Base-by-base conservation (phyloP, 768 basidiomycete genomes). In the Suillus occidentalis region DNA sequence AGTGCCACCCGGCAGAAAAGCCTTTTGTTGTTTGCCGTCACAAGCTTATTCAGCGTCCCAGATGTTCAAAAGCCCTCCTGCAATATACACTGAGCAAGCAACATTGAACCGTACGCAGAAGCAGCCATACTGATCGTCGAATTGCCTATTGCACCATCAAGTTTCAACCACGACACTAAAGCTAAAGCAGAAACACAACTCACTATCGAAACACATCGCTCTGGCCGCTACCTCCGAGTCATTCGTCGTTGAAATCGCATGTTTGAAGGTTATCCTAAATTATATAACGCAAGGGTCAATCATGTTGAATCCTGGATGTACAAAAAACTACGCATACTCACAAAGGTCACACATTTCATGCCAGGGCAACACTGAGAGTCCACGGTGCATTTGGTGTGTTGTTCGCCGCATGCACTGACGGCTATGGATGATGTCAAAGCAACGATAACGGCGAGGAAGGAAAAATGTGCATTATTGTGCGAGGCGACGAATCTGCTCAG, bases 201-300 rank as follows among this genome's bases (percentile, higher is more conserved):
- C 47, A 49, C 22, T 25, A 2, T 14, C 6, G 6, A 13, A 13
- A 25, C 6, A 6, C 47, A 13, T 13, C 25, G 13, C 22, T 25
- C 47, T 14, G 22, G 13, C 47, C 2, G n/a, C 47, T 22, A 13
- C n/a, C 20, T n/a, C n/a, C n/a, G n/a, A n/a, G n/a, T n/a, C 20
- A 10, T 45, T 20, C 1, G 9, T 18, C 18, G 9, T 4, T 3
- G 6, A 13, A 13, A 47, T 47, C 10, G 45, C 47, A 47, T 47
- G 1, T 13, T 3, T 13, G 4, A 6, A 0, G 0, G 12, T 5
- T 3, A 22, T 6, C 5, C 12, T 13, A 47, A 47, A n/a, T n/a
- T 12, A 47, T 9, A 47, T 1, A 47, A 6, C 12, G 12, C 12
- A 3, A 47, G 47, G 12, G 47, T 47, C n/a, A 47, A 12, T 22